Evolutionary conservation across 2,329 filamentous ascomycete genomes (phyloP).

Genomic region (Aspergillus clavatus): DNA sequence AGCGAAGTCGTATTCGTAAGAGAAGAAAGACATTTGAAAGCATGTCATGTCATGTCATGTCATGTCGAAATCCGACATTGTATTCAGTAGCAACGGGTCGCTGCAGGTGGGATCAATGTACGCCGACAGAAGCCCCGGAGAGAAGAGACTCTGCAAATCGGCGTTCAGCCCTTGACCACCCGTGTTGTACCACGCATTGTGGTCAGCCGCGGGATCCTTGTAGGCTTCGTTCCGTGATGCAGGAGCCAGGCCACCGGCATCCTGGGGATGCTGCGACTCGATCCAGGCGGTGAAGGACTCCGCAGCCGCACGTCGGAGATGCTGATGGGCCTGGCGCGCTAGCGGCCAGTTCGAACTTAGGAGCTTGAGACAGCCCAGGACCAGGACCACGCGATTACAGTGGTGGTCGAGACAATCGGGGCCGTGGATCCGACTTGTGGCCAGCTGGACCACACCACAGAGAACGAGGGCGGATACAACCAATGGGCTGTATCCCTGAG

Average conservation of each 20-base stretch:
- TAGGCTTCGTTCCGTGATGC: constrained; percentile 1
- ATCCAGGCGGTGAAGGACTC: constrained; percentile 16
- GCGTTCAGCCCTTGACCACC: constrained; percentile 2
- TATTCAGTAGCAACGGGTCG: background rate
- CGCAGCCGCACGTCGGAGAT: constrained; percentile 24
- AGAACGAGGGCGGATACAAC: constrained; percentile 26
- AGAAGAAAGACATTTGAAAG: too few relatives aligned
- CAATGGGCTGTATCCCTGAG: constrained; percentile 30
- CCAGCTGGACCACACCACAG: constrained; percentile 34
- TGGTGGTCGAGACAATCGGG: constrained; percentile 37
- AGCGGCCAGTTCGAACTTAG: constrained; percentile 28
- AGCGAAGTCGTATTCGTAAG: too few relatives aligned
- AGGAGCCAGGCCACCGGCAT: background rate
- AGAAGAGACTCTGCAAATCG: constrained; percentile 24
- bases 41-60: too few relatives aligned
- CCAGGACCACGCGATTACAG: constrained; percentile 33
- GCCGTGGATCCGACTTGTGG: constrained; percentile 30
- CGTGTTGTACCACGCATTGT: constrained; percentile 1
- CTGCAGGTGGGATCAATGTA: constrained; percentile 29
- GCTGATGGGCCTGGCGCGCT: constrained; percentile 25
- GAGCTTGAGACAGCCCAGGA: constrained; percentile 33
- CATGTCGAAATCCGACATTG: background rate
- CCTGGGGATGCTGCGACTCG: constrained; percentile 6
- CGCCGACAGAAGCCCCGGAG: constrained; percentile 21
- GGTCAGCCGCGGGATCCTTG: background rate